A percentile compares a stretch with the other conserved stretches of the same genome.
These are phyloP conservation scores for Scheffersomyces stipitis DNA, from an alignment of 805 yeast species.

Conservation along the genomic window DNA sequence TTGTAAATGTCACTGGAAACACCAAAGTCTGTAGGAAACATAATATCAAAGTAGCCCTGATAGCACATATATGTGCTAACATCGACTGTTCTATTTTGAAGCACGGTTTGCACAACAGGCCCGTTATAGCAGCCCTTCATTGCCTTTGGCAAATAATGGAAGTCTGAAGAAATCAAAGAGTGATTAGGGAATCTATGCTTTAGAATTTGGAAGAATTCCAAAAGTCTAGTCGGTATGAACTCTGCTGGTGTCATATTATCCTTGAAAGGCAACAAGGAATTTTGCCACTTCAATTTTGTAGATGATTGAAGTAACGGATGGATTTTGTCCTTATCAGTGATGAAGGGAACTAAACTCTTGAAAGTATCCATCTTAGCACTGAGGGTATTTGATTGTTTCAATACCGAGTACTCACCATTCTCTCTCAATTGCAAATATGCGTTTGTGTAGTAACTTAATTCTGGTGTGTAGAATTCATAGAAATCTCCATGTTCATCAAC, in stretches of 20 bases:
- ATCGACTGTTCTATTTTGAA: constrained; percentile 65
- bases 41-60: constrained; percentile 83
- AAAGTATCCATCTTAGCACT: constrained; percentile 23
- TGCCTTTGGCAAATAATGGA: constrained; percentile 47
- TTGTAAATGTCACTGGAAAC: constrained; percentile 61
- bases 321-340: constrained; percentile 27
- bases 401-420: constrained; percentile 39
- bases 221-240: constrained; percentile 74
- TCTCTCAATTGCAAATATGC: constrained; percentile 58
- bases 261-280: constrained; percentile 61
- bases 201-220: constrained; percentile 64
- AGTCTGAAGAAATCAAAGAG: constrained; percentile 71
- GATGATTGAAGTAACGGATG: constrained; percentile 65
- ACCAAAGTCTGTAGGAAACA: constrained; percentile 80
- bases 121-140: constrained; percentile 58
- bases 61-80: constrained; percentile 75
- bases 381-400: constrained; percentile 21
- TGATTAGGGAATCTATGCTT: constrained; percentile 72
- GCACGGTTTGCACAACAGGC: constrained; percentile 79
- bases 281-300: constrained; percentile 39
- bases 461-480: constrained; percentile 66
- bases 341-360: constrained; percentile 29
- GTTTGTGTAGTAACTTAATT: constrained; percentile 55
- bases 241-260: constrained; percentile 71
- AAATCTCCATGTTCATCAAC: constrained; percentile 74